phyloP scores from a whole-genome alignment of 768 basidiomycete species.

The Macrolepiota albuminosa region DNA sequence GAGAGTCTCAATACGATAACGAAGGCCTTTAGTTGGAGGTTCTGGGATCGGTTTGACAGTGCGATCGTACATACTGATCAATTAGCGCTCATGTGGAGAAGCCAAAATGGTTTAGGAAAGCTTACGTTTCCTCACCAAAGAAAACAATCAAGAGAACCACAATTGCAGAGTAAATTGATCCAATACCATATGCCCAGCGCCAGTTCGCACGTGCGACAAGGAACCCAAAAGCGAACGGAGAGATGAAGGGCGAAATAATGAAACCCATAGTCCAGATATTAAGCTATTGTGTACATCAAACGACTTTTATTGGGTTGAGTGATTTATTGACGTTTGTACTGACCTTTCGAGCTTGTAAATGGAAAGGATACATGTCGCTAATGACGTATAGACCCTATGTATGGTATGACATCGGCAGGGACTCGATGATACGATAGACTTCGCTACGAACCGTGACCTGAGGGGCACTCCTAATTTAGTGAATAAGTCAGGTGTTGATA shows the following conservation, averaged over 20 bases:
- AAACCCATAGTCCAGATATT: constrained; percentile 59
- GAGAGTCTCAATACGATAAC: constrained; percentile 46
- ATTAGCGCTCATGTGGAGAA: not conserved
- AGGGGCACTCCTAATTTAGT: constrained; percentile 24
- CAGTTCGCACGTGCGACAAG: constrained; percentile 53
- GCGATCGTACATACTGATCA: constrained; percentile 46
- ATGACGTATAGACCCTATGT: constrained; percentile 53
- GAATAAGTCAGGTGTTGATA: not conserved
- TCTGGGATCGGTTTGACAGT: constrained; percentile 37
- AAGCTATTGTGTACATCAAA: constrained; percentile 26
- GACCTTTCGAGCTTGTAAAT: constrained; percentile 62
- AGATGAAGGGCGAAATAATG: constrained; percentile 55
- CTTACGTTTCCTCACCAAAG: constrained; percentile 57
- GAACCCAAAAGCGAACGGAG: constrained; percentile 66
- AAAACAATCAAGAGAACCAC: constrained; percentile 37
- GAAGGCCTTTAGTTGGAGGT: constrained; percentile 30
- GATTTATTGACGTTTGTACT: constrained; percentile 21
- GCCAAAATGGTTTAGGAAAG: not conserved
- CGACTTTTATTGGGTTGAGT: not conserved
- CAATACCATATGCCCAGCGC: constrained; percentile 67
- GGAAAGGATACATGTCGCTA: constrained; percentile 65
- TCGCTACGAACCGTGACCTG: constrained; percentile 48
- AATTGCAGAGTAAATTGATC: constrained; percentile 49
- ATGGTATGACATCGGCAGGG: not conserved
- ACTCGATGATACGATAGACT: not conserved